These are phyloP conservation scores for Mucuna pruriens DNA, from an alignment of 306 rosid species.

Conservation along the genomic window DNA sequence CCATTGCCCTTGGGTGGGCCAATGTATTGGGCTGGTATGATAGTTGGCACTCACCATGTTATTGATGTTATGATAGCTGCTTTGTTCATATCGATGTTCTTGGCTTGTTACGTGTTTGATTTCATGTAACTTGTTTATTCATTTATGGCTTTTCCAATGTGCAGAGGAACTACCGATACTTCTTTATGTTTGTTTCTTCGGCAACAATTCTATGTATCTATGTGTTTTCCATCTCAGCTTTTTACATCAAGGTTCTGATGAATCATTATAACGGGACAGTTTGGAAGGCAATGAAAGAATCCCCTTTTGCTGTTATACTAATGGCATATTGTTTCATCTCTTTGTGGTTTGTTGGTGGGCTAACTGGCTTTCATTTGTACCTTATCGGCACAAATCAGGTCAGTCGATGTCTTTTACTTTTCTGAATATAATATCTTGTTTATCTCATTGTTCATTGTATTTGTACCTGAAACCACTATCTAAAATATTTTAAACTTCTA, in stretches of 20 bases:
- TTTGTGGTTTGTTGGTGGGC: conserved; percentile 96
- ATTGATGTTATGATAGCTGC: conserved; percentile 1
- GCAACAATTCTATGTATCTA: conserved; percentile 89
- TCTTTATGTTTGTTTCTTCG: conserved; percentile 91
- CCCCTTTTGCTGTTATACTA: conserved; percentile 80
- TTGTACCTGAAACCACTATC: neutral
- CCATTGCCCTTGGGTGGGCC: conserved; percentile 99
- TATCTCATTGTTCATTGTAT: conserved; percentile 10
- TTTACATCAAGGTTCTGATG: conserved; percentile 86
- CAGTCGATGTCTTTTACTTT: conserved; percentile 42
- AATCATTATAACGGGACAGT: conserved; percentile 65
- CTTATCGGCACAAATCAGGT: conserved; percentile 92
- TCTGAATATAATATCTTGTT: conserved; percentile 36
- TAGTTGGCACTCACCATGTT: conserved; percentile 7
- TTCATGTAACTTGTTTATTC: conserved; percentile 20
- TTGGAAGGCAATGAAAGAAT: conserved; percentile 91
- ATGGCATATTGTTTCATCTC: conserved; percentile 87
- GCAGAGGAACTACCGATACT: conserved; percentile 92
- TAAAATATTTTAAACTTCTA: neutral
- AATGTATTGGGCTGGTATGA: conserved; percentile 94
- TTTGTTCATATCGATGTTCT: conserved; percentile 24
- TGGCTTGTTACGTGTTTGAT: conserved; percentile 30
- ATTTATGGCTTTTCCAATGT: conserved; percentile 38
- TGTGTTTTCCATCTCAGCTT: conserved; percentile 82
- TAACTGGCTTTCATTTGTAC: conserved; percentile 94